A percentile compares a stretch with the other conserved stretches of the same genome.
Evolutionary conservation across 306 rosid species (phyloP).

Genomic region (Rosa rugosa): DNA sequence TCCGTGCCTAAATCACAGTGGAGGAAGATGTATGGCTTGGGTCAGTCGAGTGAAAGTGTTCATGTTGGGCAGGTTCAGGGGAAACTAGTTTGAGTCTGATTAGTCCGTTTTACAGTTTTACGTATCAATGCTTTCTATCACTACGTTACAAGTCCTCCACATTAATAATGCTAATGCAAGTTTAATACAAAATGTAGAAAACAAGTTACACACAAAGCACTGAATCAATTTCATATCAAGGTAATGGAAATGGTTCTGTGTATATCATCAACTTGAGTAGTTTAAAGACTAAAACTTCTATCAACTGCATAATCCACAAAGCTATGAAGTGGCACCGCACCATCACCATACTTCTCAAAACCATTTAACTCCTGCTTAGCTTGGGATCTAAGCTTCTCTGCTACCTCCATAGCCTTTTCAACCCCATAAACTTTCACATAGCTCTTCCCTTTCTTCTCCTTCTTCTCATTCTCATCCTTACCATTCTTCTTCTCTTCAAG

Average conservation of each 20-base stretch:
- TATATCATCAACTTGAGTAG: conserved; percentile 30
- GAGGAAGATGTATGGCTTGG: too few relatives aligned
- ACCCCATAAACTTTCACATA: conserved; percentile 68
- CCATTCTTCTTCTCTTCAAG: conserved; percentile 42
- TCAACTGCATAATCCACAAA: conserved; percentile 91
- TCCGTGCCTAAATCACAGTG: too few relatives aligned
- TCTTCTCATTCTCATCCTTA: conserved; percentile 20
- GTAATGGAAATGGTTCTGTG: neutral
- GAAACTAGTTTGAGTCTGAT: too few relatives aligned
- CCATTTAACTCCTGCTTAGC: conserved; percentile 82
- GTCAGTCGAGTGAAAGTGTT: too few relatives aligned
- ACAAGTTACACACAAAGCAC: neutral
- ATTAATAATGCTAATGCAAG: neutral
- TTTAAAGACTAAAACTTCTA: conserved; percentile 61
- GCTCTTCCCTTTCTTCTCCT: conserved; percentile 57
- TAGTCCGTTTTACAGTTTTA: too few relatives aligned
- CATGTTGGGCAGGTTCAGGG: too few relatives aligned
- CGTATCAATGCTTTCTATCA: neutral
- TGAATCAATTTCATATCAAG: conserved; percentile 6
- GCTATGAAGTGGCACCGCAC: conserved; percentile 76
- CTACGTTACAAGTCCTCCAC: neutral
- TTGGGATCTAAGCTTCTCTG: conserved; percentile 67
- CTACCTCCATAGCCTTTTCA: conserved; percentile 74
- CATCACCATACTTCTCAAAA: conserved; percentile 72
- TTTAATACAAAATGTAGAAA: neutral